Conservation (phyloP, 2,329 filamentous ascomycete genomes). For the Fusarium anguioides region DNA sequence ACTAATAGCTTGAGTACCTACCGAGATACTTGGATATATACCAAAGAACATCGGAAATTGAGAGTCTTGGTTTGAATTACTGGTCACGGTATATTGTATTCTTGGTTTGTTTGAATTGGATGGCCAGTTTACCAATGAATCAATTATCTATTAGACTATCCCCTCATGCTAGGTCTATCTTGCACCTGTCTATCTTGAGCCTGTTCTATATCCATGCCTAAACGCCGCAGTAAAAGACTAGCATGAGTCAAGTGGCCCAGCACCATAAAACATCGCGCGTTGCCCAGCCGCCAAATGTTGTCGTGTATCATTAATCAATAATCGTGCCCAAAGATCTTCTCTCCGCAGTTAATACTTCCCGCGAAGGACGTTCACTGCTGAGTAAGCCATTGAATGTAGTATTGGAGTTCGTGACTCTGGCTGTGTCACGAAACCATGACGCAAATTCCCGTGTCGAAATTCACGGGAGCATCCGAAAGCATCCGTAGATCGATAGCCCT, state of each 20-base stretch:
- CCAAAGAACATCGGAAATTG: too few species aligned
- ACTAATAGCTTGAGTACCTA: too few species aligned
- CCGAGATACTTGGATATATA: too few species aligned
- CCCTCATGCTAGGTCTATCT: constrained; percentile 2
- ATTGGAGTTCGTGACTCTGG: not conserved
- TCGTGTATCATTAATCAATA: constrained; percentile 29
- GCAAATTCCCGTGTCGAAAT: not conserved
- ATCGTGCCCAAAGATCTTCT: constrained; percentile 2
- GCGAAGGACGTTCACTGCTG: not conserved
- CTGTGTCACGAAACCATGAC: constrained; percentile 14
- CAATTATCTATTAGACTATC: constrained; percentile 12
- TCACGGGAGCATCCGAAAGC: not conserved
- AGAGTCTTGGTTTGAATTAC: too few species aligned
- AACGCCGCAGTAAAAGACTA: constrained; percentile 24
- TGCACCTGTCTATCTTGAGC: not conserved
- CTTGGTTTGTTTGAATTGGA: not conserved
- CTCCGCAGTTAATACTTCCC: not conserved
- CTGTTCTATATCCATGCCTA: constrained; percentile 5
- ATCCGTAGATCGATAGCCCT: not conserved
- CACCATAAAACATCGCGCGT: not conserved
- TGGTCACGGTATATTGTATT: too few species aligned
- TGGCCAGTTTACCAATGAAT: not conserved
- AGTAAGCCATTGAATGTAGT: not conserved
- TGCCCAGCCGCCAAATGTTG: constrained; percentile 7
- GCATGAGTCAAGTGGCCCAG: constrained; percentile 22